These are phyloP conservation scores for Simmondsia chinensis DNA, from an alignment of 148 eudicot species.

Conservation along the genomic window DNA sequence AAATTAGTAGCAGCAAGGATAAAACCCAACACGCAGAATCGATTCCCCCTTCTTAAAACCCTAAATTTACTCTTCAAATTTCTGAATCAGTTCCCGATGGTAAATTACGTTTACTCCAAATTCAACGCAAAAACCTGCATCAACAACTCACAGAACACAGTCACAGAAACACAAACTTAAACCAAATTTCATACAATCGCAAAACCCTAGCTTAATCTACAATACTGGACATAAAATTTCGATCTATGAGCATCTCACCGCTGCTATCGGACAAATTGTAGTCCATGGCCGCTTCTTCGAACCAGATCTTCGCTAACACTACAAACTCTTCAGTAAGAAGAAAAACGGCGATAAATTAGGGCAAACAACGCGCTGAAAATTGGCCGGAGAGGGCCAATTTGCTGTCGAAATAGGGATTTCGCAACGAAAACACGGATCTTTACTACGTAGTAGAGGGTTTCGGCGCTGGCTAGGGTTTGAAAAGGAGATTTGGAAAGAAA, in stretches of 20 bases:
- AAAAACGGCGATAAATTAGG: conserved; percentile 11
- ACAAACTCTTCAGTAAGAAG: background rate
- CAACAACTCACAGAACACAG: too few relatives aligned
- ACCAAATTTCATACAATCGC: background rate
- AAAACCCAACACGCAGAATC: too few relatives aligned
- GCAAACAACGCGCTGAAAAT: conserved; percentile 4
- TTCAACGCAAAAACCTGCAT: too few relatives aligned
- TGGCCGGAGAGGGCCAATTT: background rate
- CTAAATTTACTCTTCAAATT: too few relatives aligned
- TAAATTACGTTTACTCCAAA: too few relatives aligned
- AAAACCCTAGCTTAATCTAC: conserved; percentile 6
- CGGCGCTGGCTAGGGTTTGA: conserved; percentile 10
- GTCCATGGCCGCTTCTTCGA: conserved; percentile 26
- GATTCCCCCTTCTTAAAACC: too few relatives aligned
- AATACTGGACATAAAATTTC: background rate
- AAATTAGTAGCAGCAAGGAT: background rate
- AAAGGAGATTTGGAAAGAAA: too few relatives aligned
- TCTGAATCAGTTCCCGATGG: too few relatives aligned
- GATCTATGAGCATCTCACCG: conserved; percentile 33
- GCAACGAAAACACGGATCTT: background rate
- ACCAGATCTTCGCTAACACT: conserved; percentile 1
- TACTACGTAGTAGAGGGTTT: conserved; percentile 1
- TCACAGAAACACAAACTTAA: background rate
- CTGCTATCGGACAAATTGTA: conserved; percentile 47
- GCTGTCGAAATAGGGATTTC: background rate